Base-by-base conservation (phyloP, 2,329 filamentous ascomycete genomes). In the Nigrograna mackinnonii region DNA sequence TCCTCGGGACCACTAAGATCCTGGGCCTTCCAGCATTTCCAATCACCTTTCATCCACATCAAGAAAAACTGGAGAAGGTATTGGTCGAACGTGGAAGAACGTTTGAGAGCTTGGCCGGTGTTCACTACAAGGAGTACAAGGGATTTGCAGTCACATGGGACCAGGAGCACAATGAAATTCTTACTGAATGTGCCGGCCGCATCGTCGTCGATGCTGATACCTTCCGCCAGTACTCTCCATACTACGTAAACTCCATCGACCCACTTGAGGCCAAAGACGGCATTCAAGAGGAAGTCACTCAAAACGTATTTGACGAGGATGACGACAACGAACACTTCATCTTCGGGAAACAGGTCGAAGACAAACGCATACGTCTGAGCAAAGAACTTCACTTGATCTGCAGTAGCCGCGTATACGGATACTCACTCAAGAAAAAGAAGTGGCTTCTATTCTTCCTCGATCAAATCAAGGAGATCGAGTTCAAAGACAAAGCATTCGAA, bases 371-470 rank as follows among this genome's bases (percentile, higher is more conserved):
- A 71, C 12, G 77, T 75, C 90, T 92, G 58, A 87, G 79, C 0
- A 85, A 91, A 22, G 87, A 94, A 46, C 87, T 95, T 51, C 86
- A 91, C 28, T 74, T 95, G 3, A 84, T 92, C 41, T 85, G 89
- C 6, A 89, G 86, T 4, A 85, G 90, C 0, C 82, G 94, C 1
- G 87, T 95, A 1, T 79, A 92, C 5, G 91, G 90, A 0, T 96
- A 95, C 57, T 83, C 88, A 1, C 91, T 95, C 62, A 83, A 82
- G 4, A 89, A 95, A 69, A 95, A 95, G 71, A 75, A 89, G 17
- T 96, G 91, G 91, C 79, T 95, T 1, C 88, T 95, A 64, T 90
- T 95, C 57, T 84, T 83, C 1, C 83, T 96, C 18, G 88, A 86
- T 0, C 82, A 84, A 1, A 79, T 95, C 47, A 79, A 81, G 31